Conservation (phyloP, 2,329 filamentous ascomycete genomes). For the Trichophyton verrucosum region DNA sequence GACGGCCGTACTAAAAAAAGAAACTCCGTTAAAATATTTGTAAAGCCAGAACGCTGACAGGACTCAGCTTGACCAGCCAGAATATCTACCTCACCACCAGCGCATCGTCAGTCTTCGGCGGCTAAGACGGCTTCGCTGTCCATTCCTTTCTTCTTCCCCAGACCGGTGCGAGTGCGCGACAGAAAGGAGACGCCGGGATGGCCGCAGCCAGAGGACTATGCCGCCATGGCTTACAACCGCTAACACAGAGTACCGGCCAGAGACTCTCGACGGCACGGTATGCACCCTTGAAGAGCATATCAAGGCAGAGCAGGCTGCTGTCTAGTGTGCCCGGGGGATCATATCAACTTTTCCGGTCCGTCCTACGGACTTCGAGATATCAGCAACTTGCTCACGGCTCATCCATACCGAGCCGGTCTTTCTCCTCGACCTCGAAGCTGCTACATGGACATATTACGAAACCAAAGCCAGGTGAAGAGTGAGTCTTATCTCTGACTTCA, state of each 20-base stretch:
- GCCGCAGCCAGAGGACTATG: conserved; percentile 1
- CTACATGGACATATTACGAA: conserved; percentile 69
- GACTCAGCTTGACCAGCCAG: background rate
- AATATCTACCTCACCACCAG: background rate
- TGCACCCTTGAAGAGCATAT: background rate
- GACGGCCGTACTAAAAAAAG: background rate
- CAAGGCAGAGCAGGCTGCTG: conserved; percentile 2
- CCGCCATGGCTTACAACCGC: background rate
- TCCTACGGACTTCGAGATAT: background rate
- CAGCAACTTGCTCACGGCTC: background rate
- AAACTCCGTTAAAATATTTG: background rate
- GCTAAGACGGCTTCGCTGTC: background rate
- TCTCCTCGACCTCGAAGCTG: conserved; percentile 51
- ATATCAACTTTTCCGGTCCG: background rate
- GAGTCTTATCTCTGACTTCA: conserved; percentile 26
- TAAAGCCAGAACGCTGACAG: background rate
- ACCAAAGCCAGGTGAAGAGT: conserved; percentile 89
- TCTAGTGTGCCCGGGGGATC: background rate
- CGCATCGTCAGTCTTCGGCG: background rate
- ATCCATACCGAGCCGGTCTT: conserved; percentile 28
- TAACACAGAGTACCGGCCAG: background rate
- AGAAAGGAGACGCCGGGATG: background rate
- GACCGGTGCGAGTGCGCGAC: background rate
- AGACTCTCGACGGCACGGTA: background rate
- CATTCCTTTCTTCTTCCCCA: background rate